Conservation (phyloP, 768 basidiomycete genomes). For the Guyanaporus albipodus region DNA sequence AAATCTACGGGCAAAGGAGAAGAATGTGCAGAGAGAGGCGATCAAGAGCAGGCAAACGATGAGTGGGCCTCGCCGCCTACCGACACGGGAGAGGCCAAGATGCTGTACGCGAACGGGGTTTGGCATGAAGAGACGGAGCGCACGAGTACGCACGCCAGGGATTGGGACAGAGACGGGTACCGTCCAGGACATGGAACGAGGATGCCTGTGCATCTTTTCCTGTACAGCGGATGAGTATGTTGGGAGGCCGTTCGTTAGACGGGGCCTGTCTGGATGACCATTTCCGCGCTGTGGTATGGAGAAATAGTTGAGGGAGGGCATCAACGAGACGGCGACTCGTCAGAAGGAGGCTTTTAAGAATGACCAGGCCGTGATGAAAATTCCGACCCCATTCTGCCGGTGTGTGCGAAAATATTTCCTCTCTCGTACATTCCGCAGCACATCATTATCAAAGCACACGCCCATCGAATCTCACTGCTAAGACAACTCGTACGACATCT, state of each 20-base stretch:
- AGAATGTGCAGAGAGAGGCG: constrained; percentile 47
- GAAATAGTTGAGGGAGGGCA: constrained; percentile 49
- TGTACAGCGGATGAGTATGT: constrained; percentile 55
- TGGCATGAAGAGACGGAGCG: constrained; percentile 54
- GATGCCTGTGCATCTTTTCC: constrained; percentile 58
- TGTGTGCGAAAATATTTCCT: constrained; percentile 27
- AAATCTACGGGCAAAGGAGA: constrained; percentile 60
- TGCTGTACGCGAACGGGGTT: constrained; percentile 61
- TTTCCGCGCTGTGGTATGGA: constrained; percentile 43
- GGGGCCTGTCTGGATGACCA: constrained; percentile 42
- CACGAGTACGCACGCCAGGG: constrained; percentile 53
- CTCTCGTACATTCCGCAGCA: constrained; percentile 25
- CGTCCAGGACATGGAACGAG: constrained; percentile 51
- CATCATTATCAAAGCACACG: no score
- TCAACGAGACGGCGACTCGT: constrained; percentile 22
- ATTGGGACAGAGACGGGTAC: constrained; percentile 56
- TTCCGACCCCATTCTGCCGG: constrained; percentile 3
- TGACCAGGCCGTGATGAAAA: constrained; percentile 11
- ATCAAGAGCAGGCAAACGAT: constrained; percentile 48
- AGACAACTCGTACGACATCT: constrained; percentile 13
- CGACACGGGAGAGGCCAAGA: constrained; percentile 51
- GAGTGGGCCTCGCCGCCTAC: constrained; percentile 52
- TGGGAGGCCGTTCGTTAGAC: constrained; percentile 42
- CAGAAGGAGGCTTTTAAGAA: constrained; percentile 14
- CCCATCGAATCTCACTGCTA: no score